phyloP scores from a whole-genome alignment of 371 early-diverging fungal species.

The Actinomortierella ambigua region DNA sequence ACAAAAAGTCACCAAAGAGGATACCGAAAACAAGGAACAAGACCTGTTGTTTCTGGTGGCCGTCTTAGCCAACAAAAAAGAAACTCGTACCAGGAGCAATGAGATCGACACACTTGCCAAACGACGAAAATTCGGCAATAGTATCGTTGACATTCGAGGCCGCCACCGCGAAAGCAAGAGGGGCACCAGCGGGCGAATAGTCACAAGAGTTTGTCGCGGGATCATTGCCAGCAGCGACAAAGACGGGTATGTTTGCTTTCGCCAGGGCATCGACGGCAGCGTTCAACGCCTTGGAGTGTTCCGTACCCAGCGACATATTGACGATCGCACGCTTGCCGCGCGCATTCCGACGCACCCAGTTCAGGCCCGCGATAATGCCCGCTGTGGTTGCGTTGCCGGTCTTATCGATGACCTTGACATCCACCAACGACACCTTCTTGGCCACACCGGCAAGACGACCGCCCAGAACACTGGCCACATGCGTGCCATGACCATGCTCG shows the following conservation, averaged over 20 bases:
- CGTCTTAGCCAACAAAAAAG: background rate
- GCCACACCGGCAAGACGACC: slow-evolving; percentile 55
- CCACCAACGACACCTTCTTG: slow-evolving; percentile 50
- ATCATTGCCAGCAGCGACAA: slow-evolving; percentile 69
- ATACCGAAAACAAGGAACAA: too few relatives aligned
- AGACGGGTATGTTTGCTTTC: slow-evolving; percentile 41
- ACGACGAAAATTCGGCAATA: slow-evolving; percentile 39
- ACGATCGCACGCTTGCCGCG: slow-evolving; percentile 13
- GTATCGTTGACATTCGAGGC: slow-evolving; percentile 36
- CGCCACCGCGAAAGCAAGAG: slow-evolving; percentile 60
- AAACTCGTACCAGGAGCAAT: slow-evolving; percentile 5
- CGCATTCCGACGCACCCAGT: slow-evolving; percentile 5
- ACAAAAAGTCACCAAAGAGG: background rate
- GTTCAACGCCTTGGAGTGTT: slow-evolving; percentile 18
- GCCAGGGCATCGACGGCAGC: slow-evolving; percentile 30
- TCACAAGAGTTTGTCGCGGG: slow-evolving; percentile 53
- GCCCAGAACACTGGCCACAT: slow-evolving; percentile 54
- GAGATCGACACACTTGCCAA: slow-evolving; percentile 48
- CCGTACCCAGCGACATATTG: slow-evolving; percentile 35
- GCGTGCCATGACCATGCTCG: slow-evolving; percentile 53
- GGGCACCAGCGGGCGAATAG: slow-evolving; percentile 55
- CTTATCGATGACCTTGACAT: slow-evolving; percentile 47
- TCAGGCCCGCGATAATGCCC: slow-evolving; percentile 45
- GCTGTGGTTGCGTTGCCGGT: slow-evolving; percentile 49
- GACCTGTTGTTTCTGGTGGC: too few relatives aligned